Evolutionary conservation across 1,284 basidiomycete species (phyloP), one percentile per base, ranked within the genome.

Genomic region (Ceraceosorus guamensis): DNA sequence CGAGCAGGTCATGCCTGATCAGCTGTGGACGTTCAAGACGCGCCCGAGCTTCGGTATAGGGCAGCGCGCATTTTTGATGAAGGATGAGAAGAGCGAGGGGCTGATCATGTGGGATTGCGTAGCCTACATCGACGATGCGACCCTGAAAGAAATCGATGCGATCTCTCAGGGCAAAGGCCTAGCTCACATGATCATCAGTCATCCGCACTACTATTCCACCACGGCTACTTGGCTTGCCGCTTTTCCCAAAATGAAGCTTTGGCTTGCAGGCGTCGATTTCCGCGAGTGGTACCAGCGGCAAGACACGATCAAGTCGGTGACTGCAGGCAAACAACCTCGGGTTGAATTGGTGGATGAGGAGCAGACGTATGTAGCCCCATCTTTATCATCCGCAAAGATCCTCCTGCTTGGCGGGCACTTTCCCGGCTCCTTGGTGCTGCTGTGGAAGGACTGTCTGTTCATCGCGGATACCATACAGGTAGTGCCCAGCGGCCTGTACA

Each of bases 31-130:
- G 33, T 53, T 64, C 31, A 41, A 48, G 31, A 64, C 62, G 13
- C 6, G 39, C 10, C 62, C 62, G 16, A 13, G 51, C 7, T 57
- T 64, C 33, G 62, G 62, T 5, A 65, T 64, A n/a, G 62, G 62
- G 11, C 62, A 64, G 46, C 32, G 62, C n/a, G 62, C 62, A 30
- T 64, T 65, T 53, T 46, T 64, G 18, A 53, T 64, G 14, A 52
- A 65, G 32, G 62, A 64, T 52, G 11, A 18, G 30, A n/a, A n/a
- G 11, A 10, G 37, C 5, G 48, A 56, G 30, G 60, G 58, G 18
- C 31, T 64, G 18, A 46, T 64, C 11, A 61, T 65, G 62, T 64
- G 62, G 62, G 62, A 64, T 53, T 64, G 62, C 32, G 52, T 64
- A 5, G 62, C 62, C 33, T 65, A 61, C 32, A 33, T 64, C 31